Base-by-base conservation (phyloP, 1,139 yeast species). In the Trichomonascaceae sp. region DNA sequence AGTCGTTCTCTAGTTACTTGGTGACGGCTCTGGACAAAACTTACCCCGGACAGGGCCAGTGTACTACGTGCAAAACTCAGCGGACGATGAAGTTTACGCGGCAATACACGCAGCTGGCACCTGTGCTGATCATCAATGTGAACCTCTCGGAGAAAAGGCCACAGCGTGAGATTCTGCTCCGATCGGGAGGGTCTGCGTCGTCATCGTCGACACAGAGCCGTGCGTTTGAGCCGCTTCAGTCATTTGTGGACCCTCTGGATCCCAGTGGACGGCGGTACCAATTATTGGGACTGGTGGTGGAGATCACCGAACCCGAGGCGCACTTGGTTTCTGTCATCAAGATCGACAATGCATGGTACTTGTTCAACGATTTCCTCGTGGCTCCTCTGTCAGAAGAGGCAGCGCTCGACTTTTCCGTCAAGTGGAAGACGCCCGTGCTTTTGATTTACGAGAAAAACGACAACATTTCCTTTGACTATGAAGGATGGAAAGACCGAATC, bases 341-440 rank as follows among this genome's bases (percentile, higher is more conserved):
- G 36, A 61, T 73, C 25, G 45, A 44, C 8, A 38, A 37, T 33
- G 64, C 64, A 36, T 92, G 99, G 98, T 73, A 68, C 45, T 56
- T 92, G 48, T 85, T 92, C 54, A 92, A 92, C 51, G 97, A 92
- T 55, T 92, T 87, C 56, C 61, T 89, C 46, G 97, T 85, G n/a
- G 71, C 74, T 52, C 76, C 76, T 16, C 67, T 92, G 1, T 66
- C 77, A 1, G 81, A 76, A 43, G 63, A 61, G 16, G 85, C 77
- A 34, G 85, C 76, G 32, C 64, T 84, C 36, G 72, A 84, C 50
- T 62, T 85, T 36, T 62, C 74, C 1, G 65, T 65, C 30, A 63
- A 74, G 57, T 87, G 96, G 94, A 92, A 89, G 51, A 73, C 74
- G 26, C 94, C 96, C 0, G 75, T 80, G 13, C 62, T 82, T 30